A percentile compares a stretch with the other conserved stretches of the same genome.
Evolutionary conservation across 345 rosid species (phyloP).

Genomic region (Eucalyptus caleyi): DNA sequence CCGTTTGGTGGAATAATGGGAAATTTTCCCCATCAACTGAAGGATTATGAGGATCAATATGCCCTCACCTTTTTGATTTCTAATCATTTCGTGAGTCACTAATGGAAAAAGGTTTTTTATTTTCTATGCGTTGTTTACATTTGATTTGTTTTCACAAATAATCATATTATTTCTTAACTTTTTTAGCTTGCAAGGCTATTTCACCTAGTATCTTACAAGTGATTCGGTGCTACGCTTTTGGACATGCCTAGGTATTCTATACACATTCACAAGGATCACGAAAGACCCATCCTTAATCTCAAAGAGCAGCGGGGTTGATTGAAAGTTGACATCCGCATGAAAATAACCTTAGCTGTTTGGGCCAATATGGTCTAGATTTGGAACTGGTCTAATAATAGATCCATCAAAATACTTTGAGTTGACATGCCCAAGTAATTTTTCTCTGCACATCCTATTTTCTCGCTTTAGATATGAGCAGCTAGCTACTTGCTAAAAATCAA

Average conservation of each 20-base stretch:
- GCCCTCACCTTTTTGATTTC: background rate
- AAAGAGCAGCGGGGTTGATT: background rate
- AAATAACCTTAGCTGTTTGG: accelerated
- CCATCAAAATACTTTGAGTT: background rate
- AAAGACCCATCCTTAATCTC: background rate
- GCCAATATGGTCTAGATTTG: background rate
- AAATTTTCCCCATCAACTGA: background rate
- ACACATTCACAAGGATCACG: background rate
- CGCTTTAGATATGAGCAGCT: background rate
- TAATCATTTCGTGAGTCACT: background rate
- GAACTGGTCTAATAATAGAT: background rate
- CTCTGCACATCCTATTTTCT: background rate
- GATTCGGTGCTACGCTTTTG: background rate
- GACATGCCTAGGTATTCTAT: background rate
- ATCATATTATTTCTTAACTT: background rate
- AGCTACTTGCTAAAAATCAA: background rate
- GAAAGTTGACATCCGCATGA: background rate
- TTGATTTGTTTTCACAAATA: background rate
- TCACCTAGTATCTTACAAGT: background rate
- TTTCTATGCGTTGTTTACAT: background rate
- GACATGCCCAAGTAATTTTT: background rate
- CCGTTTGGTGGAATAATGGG: background rate
- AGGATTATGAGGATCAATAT: background rate
- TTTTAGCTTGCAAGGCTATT: background rate
- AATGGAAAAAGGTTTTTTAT: background rate